phyloP scores from a whole-genome alignment of 1,139 yeast genomes.

The Entelexis sorbosivorans region DNA sequence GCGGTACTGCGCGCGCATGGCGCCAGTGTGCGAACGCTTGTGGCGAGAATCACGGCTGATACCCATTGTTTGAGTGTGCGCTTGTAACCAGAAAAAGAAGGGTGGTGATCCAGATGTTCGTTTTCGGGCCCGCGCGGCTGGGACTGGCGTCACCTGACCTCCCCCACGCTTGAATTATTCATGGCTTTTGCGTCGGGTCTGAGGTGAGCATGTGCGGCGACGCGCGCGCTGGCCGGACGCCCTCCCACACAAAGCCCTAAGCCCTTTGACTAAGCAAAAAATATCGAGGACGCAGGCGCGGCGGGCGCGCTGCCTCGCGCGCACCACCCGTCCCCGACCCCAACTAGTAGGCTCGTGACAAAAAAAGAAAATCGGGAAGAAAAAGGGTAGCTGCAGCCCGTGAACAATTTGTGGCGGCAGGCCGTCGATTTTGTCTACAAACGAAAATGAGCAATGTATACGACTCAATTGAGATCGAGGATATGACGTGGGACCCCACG shows the following conservation, averaged over 20 bases:
- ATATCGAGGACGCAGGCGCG: too few species aligned
- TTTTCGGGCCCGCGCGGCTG: slow-evolving; percentile 8
- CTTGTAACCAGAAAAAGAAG: slow-evolving; percentile 6
- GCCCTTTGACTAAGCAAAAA: slow-evolving; percentile 9
- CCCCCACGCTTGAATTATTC: slow-evolving; percentile 5
- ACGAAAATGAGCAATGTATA: slow-evolving; percentile 42
- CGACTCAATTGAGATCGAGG: slow-evolving; percentile 95
- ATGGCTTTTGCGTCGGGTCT: slow-evolving; percentile 1
- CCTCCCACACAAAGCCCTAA: slow-evolving; percentile 2
- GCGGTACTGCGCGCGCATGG: slow-evolving; percentile 99
- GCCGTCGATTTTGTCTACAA: background rate
- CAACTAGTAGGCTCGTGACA: too few species aligned
- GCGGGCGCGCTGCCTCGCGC: too few species aligned
- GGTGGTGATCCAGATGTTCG: slow-evolving; percentile 5
- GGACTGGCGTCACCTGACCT: background rate
- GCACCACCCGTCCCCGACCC: too few species aligned
- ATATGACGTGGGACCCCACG: slow-evolving; percentile 76
- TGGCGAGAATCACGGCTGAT: slow-evolving; percentile 99
- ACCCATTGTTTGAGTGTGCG: slow-evolving; percentile 52
- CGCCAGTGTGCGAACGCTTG: slow-evolving; percentile 99
- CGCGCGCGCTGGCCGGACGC: too few species aligned
- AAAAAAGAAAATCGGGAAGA: too few species aligned
- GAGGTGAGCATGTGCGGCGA: background rate
- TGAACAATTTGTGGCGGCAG: too few species aligned
- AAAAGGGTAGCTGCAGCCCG: too few species aligned